Base-by-base conservation (phyloP, 805 yeast species). In the Metschnikowia baotianmanensis region DNA sequence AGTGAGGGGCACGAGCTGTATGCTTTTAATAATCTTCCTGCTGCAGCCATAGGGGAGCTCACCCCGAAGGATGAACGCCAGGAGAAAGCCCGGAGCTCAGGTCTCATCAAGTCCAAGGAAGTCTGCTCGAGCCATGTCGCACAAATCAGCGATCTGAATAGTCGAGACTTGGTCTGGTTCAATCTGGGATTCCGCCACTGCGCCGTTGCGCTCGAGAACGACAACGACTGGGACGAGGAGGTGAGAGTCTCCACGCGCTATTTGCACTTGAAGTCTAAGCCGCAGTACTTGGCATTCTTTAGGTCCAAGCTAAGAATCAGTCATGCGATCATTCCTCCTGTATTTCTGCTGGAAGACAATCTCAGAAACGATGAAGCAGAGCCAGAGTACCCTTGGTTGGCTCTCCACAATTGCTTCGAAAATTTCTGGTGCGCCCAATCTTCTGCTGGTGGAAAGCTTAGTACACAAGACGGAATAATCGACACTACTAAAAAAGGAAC, bases 131-230 rank as follows among this genome's bases (percentile, higher is more conserved):
- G 80, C 23, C 83, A 79, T 53, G 84, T 84, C 0, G 82, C 78
- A 2, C 86, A 80, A 57, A 57, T 80, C 8, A 60, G 67, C 17
- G 81, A 76, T 37, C 61, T 63, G 16, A 80, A 76, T 53, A 61
- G 69, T 36, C 67, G 63, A 27, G 65, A 76, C 0, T 55, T 80
- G 32, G 51, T 81, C 3, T 83, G 89, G 88, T 69, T 82, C 32
- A 83, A 83, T 52, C 82, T 87, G 15, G 91, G 91, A 0, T 71
- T 82, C 55, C 65, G 70, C 34, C 75, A 69, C 36, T 83, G 89
- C 59, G 67, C 67, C 1, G 57, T 63, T 58, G 15, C 61, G 50
- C 36, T 42, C n/a, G 45, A 45, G 25, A 43, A 9, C 10, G 23
- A 31, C 4, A 28, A 47, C 7, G 72, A 77, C 44, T 66, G 47